phyloP scores from a whole-genome alignment of 495 filamentous ascomycete genomes.

The Darksidea phi region DNA sequence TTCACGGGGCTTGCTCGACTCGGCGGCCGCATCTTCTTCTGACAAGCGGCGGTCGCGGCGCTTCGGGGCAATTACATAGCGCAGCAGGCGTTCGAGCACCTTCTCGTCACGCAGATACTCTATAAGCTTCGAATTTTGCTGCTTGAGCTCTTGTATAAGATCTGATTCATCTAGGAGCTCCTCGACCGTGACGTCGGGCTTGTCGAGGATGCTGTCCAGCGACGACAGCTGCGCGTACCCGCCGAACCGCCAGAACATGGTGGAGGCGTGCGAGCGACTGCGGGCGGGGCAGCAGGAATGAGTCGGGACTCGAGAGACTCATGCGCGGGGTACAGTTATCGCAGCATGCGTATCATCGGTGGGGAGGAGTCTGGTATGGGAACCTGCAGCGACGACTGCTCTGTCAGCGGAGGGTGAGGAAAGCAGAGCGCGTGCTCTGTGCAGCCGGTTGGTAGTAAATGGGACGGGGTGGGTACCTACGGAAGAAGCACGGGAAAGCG shows the following conservation, averaged over 20 bases:
- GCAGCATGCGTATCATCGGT: slow-evolving; percentile 19
- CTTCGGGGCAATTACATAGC: slow-evolving; percentile 83
- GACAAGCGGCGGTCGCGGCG: slow-evolving; percentile 49
- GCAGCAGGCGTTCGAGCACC: slow-evolving; percentile 81
- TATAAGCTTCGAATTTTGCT: slow-evolving; percentile 96
- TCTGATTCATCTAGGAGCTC: slow-evolving; percentile 95
- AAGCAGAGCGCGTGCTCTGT: neutral
- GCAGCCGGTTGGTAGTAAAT: neutral
- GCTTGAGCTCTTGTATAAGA: slow-evolving; percentile 94
- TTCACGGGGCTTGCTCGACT: slow-evolving; percentile 59
- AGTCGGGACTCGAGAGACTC: slow-evolving; percentile 15
- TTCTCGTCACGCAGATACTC: slow-evolving; percentile 88
- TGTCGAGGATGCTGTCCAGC: slow-evolving; percentile 93
- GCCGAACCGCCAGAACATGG: slow-evolving; percentile 98
- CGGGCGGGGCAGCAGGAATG: slow-evolving; percentile 6
- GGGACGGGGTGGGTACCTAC: slow-evolving; percentile 11
- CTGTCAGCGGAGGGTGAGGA: neutral
- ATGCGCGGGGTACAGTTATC: neutral
- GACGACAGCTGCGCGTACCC: slow-evolving; percentile 96
- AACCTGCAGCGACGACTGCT: slow-evolving; percentile 6
- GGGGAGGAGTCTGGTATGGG: neutral
- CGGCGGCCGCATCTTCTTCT: slow-evolving; percentile 51
- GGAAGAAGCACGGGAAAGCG: slow-evolving; percentile 14
- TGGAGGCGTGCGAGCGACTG: slow-evolving; percentile 42
- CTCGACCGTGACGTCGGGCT: slow-evolving; percentile 88